Base-by-base conservation (phyloP, 2,329 filamentous ascomycete genomes). In the Trichoderma breve region DNA sequence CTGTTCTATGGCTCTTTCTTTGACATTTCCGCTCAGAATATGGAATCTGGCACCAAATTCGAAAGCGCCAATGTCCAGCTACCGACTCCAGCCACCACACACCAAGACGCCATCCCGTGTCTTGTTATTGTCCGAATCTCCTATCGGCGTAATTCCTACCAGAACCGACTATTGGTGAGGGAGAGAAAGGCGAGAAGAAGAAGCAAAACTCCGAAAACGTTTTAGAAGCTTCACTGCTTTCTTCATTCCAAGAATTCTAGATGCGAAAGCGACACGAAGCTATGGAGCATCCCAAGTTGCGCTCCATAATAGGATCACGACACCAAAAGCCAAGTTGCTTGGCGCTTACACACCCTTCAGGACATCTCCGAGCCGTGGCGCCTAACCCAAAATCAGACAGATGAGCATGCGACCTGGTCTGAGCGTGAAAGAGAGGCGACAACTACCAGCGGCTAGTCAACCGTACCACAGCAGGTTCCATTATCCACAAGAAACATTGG, bases 261-360 rank as follows among this genome's bases (percentile, higher is more conserved):
- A 30, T 21, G 36, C 18, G 21, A 12, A n/a, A 5, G 8, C 4
- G 21, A 15, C 24, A 43, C n/a, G 24, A 47, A 32, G 36, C 26
- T 24, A 12, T 51, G 43, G 21, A 32, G 34, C 32, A 15, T 8
- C 26, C 21, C 24, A 21, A 15, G 8, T 26, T 26, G 47, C 26
- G 24, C 34, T 69, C 34, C 55, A 69, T 60, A 69, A 47, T 43
- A 47, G 55, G 34, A 61, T 68, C 65, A 60, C 36, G 65, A 60
- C 55, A 60, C 55, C 55, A 69, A 47, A 36, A 69, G 36, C 65
- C 55, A 60, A 69, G 65, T 9, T 47, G 36, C 65, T 69, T 60
- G 55, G 65, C 65, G 28, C 36, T 32, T 60, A 69, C 65, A 69
- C 34, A 58, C 21, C 36, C 36, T 8, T 69, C 65, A 3, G 53